phyloP scores from a whole-genome alignment of 2,329 filamentous ascomycete species.

The Calycina herbarum region DNA sequence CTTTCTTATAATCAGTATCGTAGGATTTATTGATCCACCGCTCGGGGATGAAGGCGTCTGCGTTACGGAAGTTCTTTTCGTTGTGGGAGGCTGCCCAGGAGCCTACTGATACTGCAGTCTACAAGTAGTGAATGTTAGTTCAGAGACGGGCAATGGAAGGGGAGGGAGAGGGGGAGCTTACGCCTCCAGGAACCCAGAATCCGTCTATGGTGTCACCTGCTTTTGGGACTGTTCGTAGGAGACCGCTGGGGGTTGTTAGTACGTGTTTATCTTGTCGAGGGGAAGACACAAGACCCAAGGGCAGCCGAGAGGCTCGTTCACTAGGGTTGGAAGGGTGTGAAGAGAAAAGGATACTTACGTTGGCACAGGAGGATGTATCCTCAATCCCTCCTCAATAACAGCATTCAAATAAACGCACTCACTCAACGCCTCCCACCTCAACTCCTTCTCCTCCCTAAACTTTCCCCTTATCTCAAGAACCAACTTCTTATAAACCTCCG shows the following conservation, averaged over 20 bases:
- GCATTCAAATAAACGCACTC: slow-evolving; percentile 36
- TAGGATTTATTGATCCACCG: slow-evolving; percentile 38
- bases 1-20: slow-evolving; percentile 20
- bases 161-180: background rate
- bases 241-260: background rate
- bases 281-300: background rate
- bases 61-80: slow-evolving; percentile 31
- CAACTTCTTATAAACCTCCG: slow-evolving; percentile 7
- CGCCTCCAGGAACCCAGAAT: background rate
- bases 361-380: background rate
- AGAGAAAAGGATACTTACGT: no score
- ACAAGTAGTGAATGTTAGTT: background rate
- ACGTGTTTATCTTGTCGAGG: background rate
- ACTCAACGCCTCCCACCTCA: background rate
- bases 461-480: slow-evolving; percentile 9
- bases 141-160: background rate
- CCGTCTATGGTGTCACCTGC: background rate
- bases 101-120: slow-evolving; percentile 23
- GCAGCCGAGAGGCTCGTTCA: no score
- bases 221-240: slow-evolving; percentile 6
- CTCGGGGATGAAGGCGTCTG: slow-evolving; percentile 29
- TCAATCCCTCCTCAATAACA: slow-evolving; percentile 36
- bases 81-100: slow-evolving; percentile 19
- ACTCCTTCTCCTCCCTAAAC: slow-evolving; percentile 8
- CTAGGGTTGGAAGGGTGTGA: no score